phyloP scores from a whole-genome alignment of 345 rosid genomes.

The Eucalyptus dawsonii region DNA sequence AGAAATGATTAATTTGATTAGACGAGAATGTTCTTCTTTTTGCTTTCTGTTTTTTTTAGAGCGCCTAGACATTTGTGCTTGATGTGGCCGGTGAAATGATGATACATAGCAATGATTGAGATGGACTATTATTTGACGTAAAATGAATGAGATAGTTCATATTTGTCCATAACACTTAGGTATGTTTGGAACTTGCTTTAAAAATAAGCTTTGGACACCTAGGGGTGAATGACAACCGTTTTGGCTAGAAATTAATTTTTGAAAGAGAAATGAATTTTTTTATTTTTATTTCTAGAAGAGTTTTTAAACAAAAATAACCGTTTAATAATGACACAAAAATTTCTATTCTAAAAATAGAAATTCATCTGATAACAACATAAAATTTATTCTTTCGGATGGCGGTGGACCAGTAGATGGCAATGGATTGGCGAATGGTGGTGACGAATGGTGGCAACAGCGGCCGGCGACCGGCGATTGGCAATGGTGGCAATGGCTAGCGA shows the following conservation, averaged over 20 bases:
- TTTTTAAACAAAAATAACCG: too few relatives aligned
- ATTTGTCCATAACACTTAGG: not conserved
- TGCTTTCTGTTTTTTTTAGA: too few relatives aligned
- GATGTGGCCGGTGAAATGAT: not conserved
- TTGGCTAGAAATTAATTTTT: rapidly evolving
- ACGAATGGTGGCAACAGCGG: too few relatives aligned
- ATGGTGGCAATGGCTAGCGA: too few relatives aligned
- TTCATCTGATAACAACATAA: too few relatives aligned
- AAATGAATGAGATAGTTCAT: not conserved
- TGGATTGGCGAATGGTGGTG: rapidly evolving
- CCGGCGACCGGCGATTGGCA: too few relatives aligned
- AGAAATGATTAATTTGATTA: not conserved
- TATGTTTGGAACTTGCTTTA: too few relatives aligned
- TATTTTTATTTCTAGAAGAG: too few relatives aligned
- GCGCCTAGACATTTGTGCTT: not conserved
- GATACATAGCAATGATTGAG: not conserved
- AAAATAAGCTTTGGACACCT: too few relatives aligned
- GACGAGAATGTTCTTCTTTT: not conserved
- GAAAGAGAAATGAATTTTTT: rapidly evolving
- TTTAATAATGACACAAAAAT: rapidly evolving
- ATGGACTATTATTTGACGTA: rapidly evolving
- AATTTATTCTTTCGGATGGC: rapidly evolving
- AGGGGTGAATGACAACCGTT: too few relatives aligned
- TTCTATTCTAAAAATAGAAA: too few relatives aligned
- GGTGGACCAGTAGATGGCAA: rapidly evolving